phyloP scores from a whole-genome alignment of 2,329 filamentous ascomycete species.

The Stachybotrys chartarum region DNA sequence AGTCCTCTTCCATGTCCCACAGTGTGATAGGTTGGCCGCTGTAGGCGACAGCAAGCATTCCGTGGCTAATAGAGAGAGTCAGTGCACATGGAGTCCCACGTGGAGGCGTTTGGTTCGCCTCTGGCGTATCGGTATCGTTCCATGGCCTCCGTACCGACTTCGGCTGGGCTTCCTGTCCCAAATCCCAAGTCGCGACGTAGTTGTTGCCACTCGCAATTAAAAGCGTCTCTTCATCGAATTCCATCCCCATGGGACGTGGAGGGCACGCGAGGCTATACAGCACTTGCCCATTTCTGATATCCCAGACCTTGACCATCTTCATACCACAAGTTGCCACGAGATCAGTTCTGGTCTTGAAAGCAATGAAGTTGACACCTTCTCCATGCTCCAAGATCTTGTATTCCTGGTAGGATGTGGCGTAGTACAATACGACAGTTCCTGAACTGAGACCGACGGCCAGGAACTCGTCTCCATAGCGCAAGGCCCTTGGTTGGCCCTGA shows the following conservation, averaged over 20 bases:
- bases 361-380: conserved; percentile 20
- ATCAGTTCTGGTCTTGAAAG: conserved; percentile 21
- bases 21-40: conserved; percentile 20
- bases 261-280: conserved; percentile 15
- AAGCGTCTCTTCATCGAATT: conserved; percentile 17
- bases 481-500: conserved; percentile 12
- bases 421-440: conserved; percentile 16
- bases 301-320: conserved; percentile 21
- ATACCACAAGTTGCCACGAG: conserved; percentile 21
- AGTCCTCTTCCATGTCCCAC: conserved; percentile 25
- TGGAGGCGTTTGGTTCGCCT: conserved; percentile 3
- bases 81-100: conserved; percentile 13
- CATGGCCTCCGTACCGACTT: conserved; percentile 12
- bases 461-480: conserved; percentile 18
- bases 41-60: conserved; percentile 25
- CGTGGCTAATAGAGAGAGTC: conserved; percentile 18
- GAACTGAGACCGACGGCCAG: conserved; percentile 16
- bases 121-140: conserved; percentile 10
- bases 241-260: conserved; percentile 13
- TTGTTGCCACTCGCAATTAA: conserved; percentile 18
- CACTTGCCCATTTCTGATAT: conserved; percentile 16
- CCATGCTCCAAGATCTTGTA: conserved; percentile 17
- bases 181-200: conserved; percentile 18
- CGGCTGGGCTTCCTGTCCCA: conserved; percentile 9
- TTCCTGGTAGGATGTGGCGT: conserved; percentile 17